A percentile compares a stretch with the other conserved stretches of the same genome.
These are phyloP conservation scores for Curvularia lunata DNA, from an alignment of 2,329 filamentous ascomycete genomes.

Conservation along the genomic window DNA sequence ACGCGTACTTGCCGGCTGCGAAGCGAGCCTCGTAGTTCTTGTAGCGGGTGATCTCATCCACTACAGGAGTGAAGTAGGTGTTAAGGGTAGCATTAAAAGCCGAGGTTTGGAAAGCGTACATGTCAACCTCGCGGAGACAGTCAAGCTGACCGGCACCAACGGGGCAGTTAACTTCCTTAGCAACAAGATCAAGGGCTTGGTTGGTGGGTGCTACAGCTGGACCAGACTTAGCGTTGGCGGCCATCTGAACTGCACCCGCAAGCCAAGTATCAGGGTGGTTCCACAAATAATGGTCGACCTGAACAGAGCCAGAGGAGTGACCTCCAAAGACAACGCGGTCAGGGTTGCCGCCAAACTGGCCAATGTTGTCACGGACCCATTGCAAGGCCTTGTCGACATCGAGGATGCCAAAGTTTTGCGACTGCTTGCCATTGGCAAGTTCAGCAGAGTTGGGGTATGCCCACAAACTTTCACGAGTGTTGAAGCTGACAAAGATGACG, in stretches of 20 bases:
- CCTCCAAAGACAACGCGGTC: constrained; percentile 54
- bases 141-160: constrained; percentile 27
- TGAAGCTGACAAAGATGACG: constrained; percentile 36
- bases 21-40: constrained; percentile 32
- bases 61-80: constrained; percentile 32
- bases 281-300: constrained; percentile 36
- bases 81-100: constrained; percentile 35
- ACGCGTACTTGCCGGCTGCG: constrained; percentile 34
- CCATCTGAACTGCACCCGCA: constrained; percentile 32
- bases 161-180: constrained; percentile 31
- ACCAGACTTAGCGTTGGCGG: constrained; percentile 35
- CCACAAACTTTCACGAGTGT: constrained; percentile 45
- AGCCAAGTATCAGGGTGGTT: constrained; percentile 32
- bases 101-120: constrained; percentile 33
- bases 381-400: constrained; percentile 48
- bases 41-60: constrained; percentile 33
- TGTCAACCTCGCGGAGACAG: constrained; percentile 30
- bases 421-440: constrained; percentile 25
- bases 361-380: constrained; percentile 48
- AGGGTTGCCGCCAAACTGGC: constrained; percentile 51
- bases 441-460: constrained; percentile 53
- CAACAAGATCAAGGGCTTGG: constrained; percentile 33
- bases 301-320: constrained; percentile 36
- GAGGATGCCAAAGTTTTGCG: constrained; percentile 46
- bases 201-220: constrained; percentile 30